A percentile compares a stretch with the other conserved stretches of the same genome.
phyloP scores from a whole-genome alignment of 495 filamentous ascomycete species.

The Penicillium alfredii region DNA sequence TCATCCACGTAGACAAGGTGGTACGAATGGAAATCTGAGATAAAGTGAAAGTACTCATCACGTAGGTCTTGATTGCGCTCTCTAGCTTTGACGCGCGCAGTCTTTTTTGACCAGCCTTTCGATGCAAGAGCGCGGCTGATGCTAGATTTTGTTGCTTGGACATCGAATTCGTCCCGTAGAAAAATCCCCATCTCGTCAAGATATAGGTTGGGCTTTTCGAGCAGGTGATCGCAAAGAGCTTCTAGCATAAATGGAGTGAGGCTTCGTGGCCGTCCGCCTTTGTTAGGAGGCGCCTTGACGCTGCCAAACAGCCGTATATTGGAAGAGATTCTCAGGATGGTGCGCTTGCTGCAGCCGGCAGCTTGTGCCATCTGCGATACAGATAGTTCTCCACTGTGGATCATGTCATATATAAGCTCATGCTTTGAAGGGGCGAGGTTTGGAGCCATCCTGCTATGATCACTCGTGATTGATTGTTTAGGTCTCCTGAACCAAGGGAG shows the following conservation, averaged over 20 bases:
- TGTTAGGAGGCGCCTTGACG: conserved; percentile 22
- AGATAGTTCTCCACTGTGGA: background rate
- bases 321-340: conserved; percentile 19
- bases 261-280: conserved; percentile 11
- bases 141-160: background rate
- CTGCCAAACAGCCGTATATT: conserved; percentile 27
- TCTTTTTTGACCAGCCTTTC: conserved; percentile 14
- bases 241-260: conserved; percentile 23
- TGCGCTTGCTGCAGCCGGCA: conserved; percentile 16
- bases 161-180: conserved; percentile 12
- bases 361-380: conserved; percentile 9
- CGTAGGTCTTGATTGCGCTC: conserved; percentile 25
- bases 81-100: conserved; percentile 3
- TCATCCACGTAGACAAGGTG: conserved; percentile 6
- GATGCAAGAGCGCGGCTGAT: conserved; percentile 7
- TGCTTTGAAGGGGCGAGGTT: conserved; percentile 1
- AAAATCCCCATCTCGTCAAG: conserved; percentile 23
- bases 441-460: background rate
- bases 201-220: conserved; percentile 19
- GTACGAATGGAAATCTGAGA: conserved; percentile 26
- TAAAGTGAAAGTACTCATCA: conserved; percentile 27
- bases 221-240: conserved; percentile 18
- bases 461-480: conserved; percentile 1
- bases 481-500: background rate
- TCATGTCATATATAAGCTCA: conserved; percentile 1